Percentiles rank a stretch among this genome's conserved stretches.
These are phyloP conservation scores for Arctostaphylos glauca DNA, from an alignment of 148 eudicot species.

Conservation along the genomic window DNA sequence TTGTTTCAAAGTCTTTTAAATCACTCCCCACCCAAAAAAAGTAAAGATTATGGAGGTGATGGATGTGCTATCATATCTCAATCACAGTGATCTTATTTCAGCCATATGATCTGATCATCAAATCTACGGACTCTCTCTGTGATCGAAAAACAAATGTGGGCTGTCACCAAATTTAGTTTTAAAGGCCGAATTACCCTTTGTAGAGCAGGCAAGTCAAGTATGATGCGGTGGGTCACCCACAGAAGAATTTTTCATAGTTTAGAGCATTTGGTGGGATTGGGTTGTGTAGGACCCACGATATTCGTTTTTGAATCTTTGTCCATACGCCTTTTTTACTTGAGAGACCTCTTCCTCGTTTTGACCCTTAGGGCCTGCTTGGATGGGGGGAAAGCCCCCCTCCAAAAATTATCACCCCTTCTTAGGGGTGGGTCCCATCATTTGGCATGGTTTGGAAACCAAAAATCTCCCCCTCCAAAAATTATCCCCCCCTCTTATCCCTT, in stretches of 20 bases:
- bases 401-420: too few species aligned
- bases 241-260: constrained; percentile 5
- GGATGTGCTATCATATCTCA: constrained; percentile 11
- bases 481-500: too few species aligned
- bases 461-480: too few species aligned
- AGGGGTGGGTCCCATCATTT: too few species aligned
- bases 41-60: not conserved
- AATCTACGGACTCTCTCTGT: too few species aligned
- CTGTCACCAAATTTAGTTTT: not conserved
- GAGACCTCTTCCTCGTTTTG: not conserved
- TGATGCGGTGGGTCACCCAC: constrained; percentile 19
- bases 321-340: not conserved
- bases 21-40: constrained; percentile 1
- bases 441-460: too few species aligned
- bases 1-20: not conserved
- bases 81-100: constrained; percentile 10
- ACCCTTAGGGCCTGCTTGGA: too few species aligned
- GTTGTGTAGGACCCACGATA: constrained; percentile 25
- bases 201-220: constrained; percentile 26
- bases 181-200: constrained; percentile 25
- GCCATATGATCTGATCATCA: too few species aligned
- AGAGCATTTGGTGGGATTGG: constrained; percentile 43
- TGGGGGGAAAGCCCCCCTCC: too few species aligned
- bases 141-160: not conserved
- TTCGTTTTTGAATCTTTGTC: constrained; percentile 11